phyloP scores from a whole-genome alignment of 192 early-diverging fungal species.

The Backusella circina region DNA sequence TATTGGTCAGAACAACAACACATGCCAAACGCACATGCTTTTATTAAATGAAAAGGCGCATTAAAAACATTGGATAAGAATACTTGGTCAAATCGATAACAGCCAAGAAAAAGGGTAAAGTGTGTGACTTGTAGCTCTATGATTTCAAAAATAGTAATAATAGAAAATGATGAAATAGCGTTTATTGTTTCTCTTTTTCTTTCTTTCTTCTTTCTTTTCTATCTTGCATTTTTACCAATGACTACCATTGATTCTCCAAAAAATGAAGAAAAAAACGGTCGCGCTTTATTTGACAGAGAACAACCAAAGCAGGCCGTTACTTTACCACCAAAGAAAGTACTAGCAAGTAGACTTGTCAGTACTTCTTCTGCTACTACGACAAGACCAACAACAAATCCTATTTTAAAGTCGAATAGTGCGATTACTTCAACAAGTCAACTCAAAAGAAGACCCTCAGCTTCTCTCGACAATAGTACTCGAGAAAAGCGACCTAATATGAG shows the following conservation, averaged over 20 bases:
- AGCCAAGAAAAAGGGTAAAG: background rate
- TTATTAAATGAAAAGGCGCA: background rate
- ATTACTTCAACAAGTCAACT: background rate
- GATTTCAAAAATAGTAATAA: background rate
- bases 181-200: background rate
- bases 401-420: background rate
- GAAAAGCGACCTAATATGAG: background rate
- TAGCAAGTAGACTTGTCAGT: conserved; percentile 2
- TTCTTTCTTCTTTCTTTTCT: background rate
- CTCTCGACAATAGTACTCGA: background rate
- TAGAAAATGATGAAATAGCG: no score
- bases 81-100: background rate
- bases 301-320: conserved; percentile 5
- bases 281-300: background rate
- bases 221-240: background rate
- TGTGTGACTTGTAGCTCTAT: background rate
- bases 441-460: background rate
- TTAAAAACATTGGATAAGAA: background rate
- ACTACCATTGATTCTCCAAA: conserved; percentile 12
- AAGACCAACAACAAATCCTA: background rate
- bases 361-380: background rate
- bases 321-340: conserved; percentile 10
- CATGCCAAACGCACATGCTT: background rate
- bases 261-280: background rate
- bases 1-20: background rate